Percentiles rank a stretch among this genome's conserved stretches.
These are phyloP conservation scores for Cordyceps cateniannulata DNA, from an alignment of 2,329 filamentous ascomycete genomes.

Conservation along the genomic window DNA sequence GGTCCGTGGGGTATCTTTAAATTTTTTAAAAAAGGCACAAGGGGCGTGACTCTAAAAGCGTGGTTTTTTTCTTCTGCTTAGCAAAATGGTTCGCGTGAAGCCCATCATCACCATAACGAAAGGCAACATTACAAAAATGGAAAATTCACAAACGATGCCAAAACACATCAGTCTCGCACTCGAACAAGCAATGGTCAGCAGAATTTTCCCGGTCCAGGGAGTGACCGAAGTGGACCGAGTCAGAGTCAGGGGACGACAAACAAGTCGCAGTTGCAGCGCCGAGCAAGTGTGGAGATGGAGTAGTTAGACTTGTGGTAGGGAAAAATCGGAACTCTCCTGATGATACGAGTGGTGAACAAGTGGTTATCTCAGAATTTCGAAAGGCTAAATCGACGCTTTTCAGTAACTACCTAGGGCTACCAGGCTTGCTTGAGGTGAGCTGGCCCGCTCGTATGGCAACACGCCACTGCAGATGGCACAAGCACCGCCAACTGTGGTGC, in stretches of 20 bases:
- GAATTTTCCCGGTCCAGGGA: neutral
- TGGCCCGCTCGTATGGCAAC: slow-evolving; percentile 1
- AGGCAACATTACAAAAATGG: neutral
- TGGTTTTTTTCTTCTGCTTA: neutral
- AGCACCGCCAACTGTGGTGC: neutral
- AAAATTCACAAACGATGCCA: neutral
- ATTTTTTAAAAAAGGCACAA: slow-evolving; percentile 6
- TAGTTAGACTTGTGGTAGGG: neutral
- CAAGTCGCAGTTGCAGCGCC: neutral
- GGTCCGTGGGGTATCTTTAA: slow-evolving; percentile 11
- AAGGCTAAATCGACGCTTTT: neutral
- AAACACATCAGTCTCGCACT: neutral
- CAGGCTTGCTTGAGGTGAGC: neutral
- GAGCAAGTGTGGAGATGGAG: neutral
- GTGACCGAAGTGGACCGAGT: slow-evolving; percentile 11
- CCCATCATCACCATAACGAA: neutral
- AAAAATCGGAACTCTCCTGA: slow-evolving; percentile 2
- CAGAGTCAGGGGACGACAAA: neutral
- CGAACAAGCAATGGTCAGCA: slow-evolving; percentile 2
- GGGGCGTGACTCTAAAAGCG: neutral
- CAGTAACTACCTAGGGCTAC: neutral
- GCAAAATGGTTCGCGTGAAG: no score
- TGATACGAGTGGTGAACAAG: neutral
- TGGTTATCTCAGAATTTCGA: neutral
- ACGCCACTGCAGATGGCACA: neutral